A percentile compares a stretch with the other conserved stretches of the same genome.
These are phyloP conservation scores for Chrysopogon serrulatus DNA, from an alignment of 176 grass and related monocot species.

Conservation along the genomic window DNA sequence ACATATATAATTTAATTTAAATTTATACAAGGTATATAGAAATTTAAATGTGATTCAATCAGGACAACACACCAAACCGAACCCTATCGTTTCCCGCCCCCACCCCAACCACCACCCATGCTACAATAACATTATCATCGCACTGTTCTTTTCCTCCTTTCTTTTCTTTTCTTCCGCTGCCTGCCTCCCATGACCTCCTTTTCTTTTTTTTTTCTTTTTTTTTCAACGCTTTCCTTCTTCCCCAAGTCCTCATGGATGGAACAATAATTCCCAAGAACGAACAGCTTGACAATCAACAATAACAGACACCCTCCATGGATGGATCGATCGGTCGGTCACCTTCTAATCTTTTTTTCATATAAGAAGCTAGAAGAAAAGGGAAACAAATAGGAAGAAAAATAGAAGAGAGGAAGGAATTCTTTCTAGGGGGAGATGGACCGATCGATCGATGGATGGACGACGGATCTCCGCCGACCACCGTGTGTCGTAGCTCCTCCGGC, in stretches of 20 bases:
- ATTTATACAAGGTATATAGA: slow-evolving; percentile 44
- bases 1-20: background rate
- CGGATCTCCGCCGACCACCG: background rate
- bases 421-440: background rate
- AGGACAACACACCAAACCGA: slow-evolving; percentile 29
- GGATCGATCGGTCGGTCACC: background rate
- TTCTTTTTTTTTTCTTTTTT: background rate
- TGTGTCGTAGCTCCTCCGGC: background rate
- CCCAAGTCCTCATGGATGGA: background rate
- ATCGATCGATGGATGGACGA: too few relatives aligned
- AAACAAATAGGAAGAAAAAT: background rate
- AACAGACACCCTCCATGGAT: background rate
- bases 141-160: background rate
- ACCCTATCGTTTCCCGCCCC: slow-evolving; percentile 22
- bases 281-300: background rate
- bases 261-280: slow-evolving; percentile 12
- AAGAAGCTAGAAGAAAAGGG: background rate
- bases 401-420: background rate
- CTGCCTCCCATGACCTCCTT: background rate
- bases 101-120: slow-evolving; percentile 17
- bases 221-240: background rate
- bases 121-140: slow-evolving; percentile 31
- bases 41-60: too few relatives aligned
- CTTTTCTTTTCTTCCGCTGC: background rate
- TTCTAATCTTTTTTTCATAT: slow-evolving; percentile 9